phyloP scores from a whole-genome alignment of 805 yeast genomes.

The Saccharomyces mikatae region DNA sequence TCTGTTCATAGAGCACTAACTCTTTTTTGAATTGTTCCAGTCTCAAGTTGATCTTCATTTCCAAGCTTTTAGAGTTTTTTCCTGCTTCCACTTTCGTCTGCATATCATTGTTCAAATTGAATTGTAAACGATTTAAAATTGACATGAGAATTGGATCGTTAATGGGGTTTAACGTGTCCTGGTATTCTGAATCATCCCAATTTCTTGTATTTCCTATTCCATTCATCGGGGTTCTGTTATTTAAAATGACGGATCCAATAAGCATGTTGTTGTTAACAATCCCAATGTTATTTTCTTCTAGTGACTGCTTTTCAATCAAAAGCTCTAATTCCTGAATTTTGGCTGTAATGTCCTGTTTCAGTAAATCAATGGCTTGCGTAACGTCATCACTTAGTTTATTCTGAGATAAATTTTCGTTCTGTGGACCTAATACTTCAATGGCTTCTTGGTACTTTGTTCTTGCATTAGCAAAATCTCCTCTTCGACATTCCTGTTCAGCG shows the following conservation, averaged over 20 bases:
- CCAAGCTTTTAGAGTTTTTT: background rate
- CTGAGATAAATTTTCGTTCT: background rate
- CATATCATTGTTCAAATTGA: slow-evolving; percentile 6
- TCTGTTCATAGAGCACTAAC: slow-evolving; percentile 32
- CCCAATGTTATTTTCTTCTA: background rate
- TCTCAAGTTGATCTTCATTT: background rate
- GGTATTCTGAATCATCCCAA: slow-evolving; percentile 8
- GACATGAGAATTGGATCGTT: slow-evolving; percentile 15
- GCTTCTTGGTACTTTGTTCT: slow-evolving; percentile 28
- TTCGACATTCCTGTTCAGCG: slow-evolving; percentile 43
- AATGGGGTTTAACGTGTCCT: slow-evolving; percentile 1
- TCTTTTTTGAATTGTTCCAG: slow-evolving; percentile 30
- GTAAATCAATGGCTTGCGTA: slow-evolving; percentile 20
- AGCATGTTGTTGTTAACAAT: background rate
- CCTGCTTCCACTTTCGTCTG: background rate
- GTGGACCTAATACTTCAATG: background rate
- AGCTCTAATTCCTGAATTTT: slow-evolving; percentile 30
- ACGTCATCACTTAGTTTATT: slow-evolving; percentile 3
- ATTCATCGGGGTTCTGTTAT: slow-evolving; percentile 10
- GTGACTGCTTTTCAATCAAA: slow-evolving; percentile 14
- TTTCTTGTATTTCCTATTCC: slow-evolving; percentile 8
- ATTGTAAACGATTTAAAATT: slow-evolving; percentile 17
- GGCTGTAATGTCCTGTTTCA: slow-evolving; percentile 27
- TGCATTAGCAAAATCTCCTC: slow-evolving; percentile 38
- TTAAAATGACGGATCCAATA: slow-evolving; percentile 1